Base-by-base conservation (phyloP, 2,329 filamentous ascomycete genomes). In the Calonectria pseudoturangicola region DNA sequence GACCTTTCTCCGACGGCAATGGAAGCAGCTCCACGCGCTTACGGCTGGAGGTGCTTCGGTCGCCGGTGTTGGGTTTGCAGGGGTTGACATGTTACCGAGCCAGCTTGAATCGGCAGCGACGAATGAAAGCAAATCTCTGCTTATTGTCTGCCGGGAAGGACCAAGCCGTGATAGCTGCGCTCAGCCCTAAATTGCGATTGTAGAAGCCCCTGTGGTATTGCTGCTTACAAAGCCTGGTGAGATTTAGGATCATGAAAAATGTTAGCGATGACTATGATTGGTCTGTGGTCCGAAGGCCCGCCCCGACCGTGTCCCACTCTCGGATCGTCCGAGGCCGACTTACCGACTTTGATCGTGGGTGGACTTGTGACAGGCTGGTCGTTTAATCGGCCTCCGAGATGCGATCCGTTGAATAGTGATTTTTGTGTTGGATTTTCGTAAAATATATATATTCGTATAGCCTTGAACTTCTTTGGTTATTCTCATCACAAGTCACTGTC, bases 11-110 rank as follows among this genome's bases (percentile, higher is more conserved):
- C 58, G 25, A 7, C 58, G 58, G 39, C 58, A 63, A 16, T 63
- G 58, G 27, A 63, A 63, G 39, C 58, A 63, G 27, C 58, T 63
- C 58, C 58, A 63, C 27, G 18, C 16, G 9, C 58, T 63, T 16
- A 63, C 58, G 8, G 58, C n/a, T 4, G 41, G 8, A n/a, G n/a
- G 25, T 7, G 18, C 58, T 3, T 63, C 39, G 25, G 13, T 7
- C 9, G 16, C 15, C 6, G 18, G 8, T 16, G 39, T 30, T 8
- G 25, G 8, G 9, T 27, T 28, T 28, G 41, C 2, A 16, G 8
- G 8, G 25, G 58, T 2, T 10, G 58, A 30, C 58, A 63, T 63
- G 30, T 4, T 33, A 15, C 7, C 15, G n/a, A 8, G 16, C 33
- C 10, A 15, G 15, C 25, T 3, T 18, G 10, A 15, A 58, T 41